A percentile compares a stretch with the other conserved stretches of the same genome.
These are phyloP conservation scores for Metarhizium robertsii DNA, from an alignment of 2,329 filamentous ascomycete genomes.

Conservation along the genomic window DNA sequence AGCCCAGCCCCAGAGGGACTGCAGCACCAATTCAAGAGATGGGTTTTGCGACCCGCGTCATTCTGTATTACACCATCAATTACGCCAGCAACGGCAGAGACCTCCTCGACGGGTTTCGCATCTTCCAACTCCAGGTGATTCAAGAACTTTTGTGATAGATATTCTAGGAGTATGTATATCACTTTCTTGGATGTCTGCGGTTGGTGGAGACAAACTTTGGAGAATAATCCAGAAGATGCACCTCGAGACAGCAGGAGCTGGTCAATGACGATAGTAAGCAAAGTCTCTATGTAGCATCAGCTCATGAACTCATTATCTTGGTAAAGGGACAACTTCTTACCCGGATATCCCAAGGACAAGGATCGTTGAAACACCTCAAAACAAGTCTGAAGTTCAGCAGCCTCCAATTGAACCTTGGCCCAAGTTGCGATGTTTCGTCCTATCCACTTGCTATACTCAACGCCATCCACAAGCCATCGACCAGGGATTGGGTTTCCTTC, in stretches of 20 bases:
- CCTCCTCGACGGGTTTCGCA: slow-evolving; percentile 19
- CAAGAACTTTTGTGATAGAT: slow-evolving; percentile 37
- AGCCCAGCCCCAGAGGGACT: slow-evolving; percentile 54
- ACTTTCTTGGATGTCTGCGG: slow-evolving; percentile 17
- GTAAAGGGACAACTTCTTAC: slow-evolving; percentile 29
- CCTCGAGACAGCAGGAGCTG: slow-evolving; percentile 26
- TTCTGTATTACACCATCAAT: slow-evolving; percentile 39
- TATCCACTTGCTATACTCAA: slow-evolving; percentile 62
- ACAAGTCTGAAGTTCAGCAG: slow-evolving; percentile 30
- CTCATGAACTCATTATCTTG: background rate
- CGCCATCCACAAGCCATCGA: slow-evolving; percentile 56
- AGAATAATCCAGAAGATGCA: slow-evolving; percentile 15
- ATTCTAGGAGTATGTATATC: slow-evolving; percentile 20
- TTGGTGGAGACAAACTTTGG: slow-evolving; percentile 19
- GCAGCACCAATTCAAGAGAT: slow-evolving; percentile 57
- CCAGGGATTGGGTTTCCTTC: slow-evolving; percentile 16
- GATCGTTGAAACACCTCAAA: slow-evolving; percentile 46
- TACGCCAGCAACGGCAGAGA: slow-evolving; percentile 51
- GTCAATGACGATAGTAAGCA: slow-evolving; percentile 27
- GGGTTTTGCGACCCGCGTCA: slow-evolving; percentile 37
- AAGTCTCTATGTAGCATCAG: slow-evolving; percentile 26
- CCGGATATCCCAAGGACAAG: slow-evolving; percentile 63
- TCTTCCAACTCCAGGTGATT: slow-evolving; percentile 23
- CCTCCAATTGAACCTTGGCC: slow-evolving; percentile 22
- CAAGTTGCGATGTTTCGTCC: slow-evolving; percentile 50